These are phyloP conservation scores for Phaseolus lunatus DNA, from an alignment of 306 rosid species.

Conservation along the genomic window DNA sequence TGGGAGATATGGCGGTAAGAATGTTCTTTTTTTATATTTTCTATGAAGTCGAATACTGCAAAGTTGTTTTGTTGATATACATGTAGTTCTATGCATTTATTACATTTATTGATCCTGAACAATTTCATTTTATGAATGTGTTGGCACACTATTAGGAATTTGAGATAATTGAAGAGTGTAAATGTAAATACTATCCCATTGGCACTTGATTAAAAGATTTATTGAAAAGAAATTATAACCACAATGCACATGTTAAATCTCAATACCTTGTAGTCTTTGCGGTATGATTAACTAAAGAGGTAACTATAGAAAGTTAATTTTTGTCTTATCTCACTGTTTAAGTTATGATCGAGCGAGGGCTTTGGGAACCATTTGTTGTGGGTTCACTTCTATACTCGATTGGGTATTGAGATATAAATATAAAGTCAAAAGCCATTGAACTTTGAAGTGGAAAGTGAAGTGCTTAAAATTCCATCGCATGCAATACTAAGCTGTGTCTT, in stretches of 20 bases:
- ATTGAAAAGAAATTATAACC: constrained; percentile 16
- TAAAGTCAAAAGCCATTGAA: constrained; percentile 6
- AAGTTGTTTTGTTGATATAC: constrained; percentile 23
- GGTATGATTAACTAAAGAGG: constrained; percentile 21
- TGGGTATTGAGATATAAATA: constrained; percentile 23
- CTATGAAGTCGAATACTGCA: constrained; percentile 23
- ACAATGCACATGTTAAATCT: constrained; percentile 20
- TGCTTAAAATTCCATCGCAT: constrained; percentile 36
- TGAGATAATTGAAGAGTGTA: constrained; percentile 9
- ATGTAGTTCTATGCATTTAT: constrained; percentile 29
- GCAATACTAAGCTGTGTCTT: constrained; percentile 43
- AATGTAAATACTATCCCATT: not conserved
- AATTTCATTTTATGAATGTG: constrained; percentile 14
- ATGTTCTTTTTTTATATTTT: constrained; percentile 34
- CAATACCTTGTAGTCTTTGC: constrained; percentile 14
- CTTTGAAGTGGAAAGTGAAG: constrained; percentile 37
- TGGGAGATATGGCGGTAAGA: constrained; percentile 99
- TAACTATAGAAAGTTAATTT: constrained; percentile 7
- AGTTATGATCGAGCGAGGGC: constrained; percentile 15
- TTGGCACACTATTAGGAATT: constrained; percentile 20
- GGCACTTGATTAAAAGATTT: constrained; percentile 18
- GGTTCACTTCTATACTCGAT: constrained; percentile 13
- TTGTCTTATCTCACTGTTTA: not conserved
- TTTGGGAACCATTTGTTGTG: constrained; percentile 22
- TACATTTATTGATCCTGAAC: constrained; percentile 28